A percentile compares a stretch with the other conserved stretches of the same genome.
These are phyloP conservation scores for Ogataea methylovora DNA, from an alignment of 805 yeast species.

Conservation along the genomic window DNA sequence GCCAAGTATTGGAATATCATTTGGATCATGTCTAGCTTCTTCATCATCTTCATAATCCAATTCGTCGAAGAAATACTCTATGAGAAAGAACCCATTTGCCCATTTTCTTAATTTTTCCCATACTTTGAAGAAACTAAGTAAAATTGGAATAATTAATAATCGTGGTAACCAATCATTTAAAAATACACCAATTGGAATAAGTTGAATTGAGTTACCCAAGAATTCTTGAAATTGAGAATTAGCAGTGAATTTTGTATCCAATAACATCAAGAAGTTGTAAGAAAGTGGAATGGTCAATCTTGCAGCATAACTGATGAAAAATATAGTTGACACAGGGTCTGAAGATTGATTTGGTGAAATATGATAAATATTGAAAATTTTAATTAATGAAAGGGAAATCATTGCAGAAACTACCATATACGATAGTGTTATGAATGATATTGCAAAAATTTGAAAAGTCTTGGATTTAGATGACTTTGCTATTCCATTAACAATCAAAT, in stretches of 20 bases:
- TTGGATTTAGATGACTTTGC: constrained; percentile 16
- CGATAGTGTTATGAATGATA: constrained; percentile 40
- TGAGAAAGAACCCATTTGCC: constrained; percentile 19
- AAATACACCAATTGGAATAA: constrained; percentile 65
- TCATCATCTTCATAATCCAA: constrained; percentile 20
- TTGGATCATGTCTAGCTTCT: not conserved
- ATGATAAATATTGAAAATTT: constrained; percentile 70
- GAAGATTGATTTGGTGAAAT: constrained; percentile 58
- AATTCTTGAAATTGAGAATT: constrained; percentile 58
- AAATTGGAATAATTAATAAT: constrained; percentile 61
- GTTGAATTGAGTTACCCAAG: constrained; percentile 66
- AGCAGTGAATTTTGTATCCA: constrained; percentile 27
- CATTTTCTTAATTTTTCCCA: constrained; percentile 49
- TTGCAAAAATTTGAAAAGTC: constrained; percentile 27
- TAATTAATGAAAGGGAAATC: constrained; percentile 56
- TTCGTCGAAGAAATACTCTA: constrained; percentile 25
- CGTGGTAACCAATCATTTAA: constrained; percentile 75
- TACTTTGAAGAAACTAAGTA: constrained; percentile 55
- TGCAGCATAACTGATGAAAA: constrained; percentile 74
- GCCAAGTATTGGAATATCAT: constrained; percentile 9
- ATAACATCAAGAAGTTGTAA: constrained; percentile 67
- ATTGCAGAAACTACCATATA: constrained; percentile 68
- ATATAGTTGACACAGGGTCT: constrained; percentile 67
- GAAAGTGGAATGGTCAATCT: constrained; percentile 77
- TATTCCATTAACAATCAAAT: constrained; percentile 27